Evolutionary conservation across 2,329 filamentous ascomycete species (phyloP).

Genomic region (Fusarium scirpi): DNA sequence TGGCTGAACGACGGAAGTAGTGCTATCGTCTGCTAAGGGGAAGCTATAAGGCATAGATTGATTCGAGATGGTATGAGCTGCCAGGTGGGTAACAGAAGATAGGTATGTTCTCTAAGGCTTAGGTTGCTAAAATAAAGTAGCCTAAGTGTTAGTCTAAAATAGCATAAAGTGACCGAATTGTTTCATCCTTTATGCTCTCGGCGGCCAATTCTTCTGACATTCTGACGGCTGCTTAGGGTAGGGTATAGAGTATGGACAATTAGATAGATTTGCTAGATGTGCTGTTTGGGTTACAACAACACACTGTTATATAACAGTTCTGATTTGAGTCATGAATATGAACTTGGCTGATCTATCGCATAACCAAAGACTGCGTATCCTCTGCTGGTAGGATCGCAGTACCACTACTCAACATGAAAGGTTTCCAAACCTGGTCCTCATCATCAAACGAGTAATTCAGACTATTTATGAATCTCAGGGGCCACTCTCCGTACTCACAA

Average conservation of each 20-base stretch:
- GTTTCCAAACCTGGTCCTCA: constrained; percentile 41
- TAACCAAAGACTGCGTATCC: neutral
- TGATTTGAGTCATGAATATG: neutral
- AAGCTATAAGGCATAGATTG: too few relatives aligned
- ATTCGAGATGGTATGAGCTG: too few relatives aligned
- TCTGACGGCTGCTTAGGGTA: too few relatives aligned
- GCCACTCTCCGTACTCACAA: constrained; percentile 51
- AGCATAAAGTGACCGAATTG: too few relatives aligned
- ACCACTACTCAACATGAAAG: constrained; percentile 36
- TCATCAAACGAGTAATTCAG: constrained; percentile 42
- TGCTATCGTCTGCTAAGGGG: neutral
- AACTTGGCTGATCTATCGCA: neutral
- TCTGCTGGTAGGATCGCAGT: constrained; percentile 14
- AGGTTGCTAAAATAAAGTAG: too few relatives aligned
- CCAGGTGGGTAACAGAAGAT: too few relatives aligned
- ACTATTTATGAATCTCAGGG: constrained; percentile 41
- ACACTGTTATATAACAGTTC: neutral
- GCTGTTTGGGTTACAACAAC: neutral
- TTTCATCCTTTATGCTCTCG: too few relatives aligned
- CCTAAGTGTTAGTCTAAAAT: too few relatives aligned
- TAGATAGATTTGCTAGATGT: too few relatives aligned
- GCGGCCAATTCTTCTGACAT: too few relatives aligned
- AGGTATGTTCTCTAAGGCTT: too few relatives aligned
- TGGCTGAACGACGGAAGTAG: constrained; percentile 11
- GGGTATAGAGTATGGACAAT: too few relatives aligned